Base-by-base conservation (phyloP, 495 filamentous ascomycete genomes). In the Aspergillus kassunensis region DNA sequence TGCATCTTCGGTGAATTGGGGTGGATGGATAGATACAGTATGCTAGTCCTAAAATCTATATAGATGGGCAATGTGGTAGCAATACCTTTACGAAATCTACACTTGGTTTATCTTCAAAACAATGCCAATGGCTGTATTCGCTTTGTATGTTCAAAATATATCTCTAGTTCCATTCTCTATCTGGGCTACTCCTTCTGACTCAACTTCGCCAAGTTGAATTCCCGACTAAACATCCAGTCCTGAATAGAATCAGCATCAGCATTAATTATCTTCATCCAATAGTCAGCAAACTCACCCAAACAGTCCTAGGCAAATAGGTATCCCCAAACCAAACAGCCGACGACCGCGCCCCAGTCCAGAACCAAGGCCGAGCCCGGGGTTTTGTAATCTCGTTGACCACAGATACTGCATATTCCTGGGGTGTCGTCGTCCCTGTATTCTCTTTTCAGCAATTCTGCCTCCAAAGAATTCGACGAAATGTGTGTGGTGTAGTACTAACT, bases 211-310 rank as follows among this genome's bases (percentile, higher is more conserved):
- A 45, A n/a, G 23, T 45, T 27, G 24, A 45, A 45, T 24, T 30
- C 29, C 24, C 42, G 19, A 27, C 23, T 30, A 29, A 45, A 45
- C 23, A 45, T 10, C 42, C 42, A 45, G 15, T 45, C 42, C 42
- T 45, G 24, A 3, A 29, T 29, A n/a, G n/a, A n/a, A n/a, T n/a
- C n/a, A n/a, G n/a, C n/a, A n/a, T n/a, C n/a, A n/a, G n/a, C 27
- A 5, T 10, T 6, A 25, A 25, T 23, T 24, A 44, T 18, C 21
- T 7, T 29, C 13, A 15, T 9, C 39, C 9, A 12, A 12, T 4
- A n/a, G n/a, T 20, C 5, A 39, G 35, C n/a, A 8, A 12, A 8
- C 44, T 21, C 15, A 48, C 44, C 30, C 30, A 48, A n/a, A 48
- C 11, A 16, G 31, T 36, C 11, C 31, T 9, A 11, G 30, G 20